Evolutionary conservation across 306 rosid genomes (phyloP), one percentile per base, ranked within the genome.

Genomic region (Corylus avellana): DNA sequence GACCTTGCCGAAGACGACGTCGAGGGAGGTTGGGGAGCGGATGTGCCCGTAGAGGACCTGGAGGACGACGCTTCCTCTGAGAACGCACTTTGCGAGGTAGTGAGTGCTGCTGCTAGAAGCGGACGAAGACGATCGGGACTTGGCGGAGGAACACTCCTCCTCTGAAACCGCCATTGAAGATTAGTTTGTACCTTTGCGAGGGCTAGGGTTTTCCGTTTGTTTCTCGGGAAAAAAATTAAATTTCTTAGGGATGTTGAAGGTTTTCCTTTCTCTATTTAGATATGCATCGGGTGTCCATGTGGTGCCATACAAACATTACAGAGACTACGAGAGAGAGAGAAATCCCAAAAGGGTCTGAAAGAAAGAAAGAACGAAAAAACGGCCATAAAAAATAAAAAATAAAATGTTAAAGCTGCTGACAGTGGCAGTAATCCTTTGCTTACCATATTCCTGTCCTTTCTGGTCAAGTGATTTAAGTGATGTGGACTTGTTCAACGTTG

Each of bases 1-100:
- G 73, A 93, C 96, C 96, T 94, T 88, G 85, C 90, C 97, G 20
- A 94, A 94, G 49, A 92, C 90, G 81, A 94, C 86, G 89, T 92
- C 98, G 74, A 79, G 85, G 3, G 91, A 88, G 71, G 82, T 75
- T 13, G 95, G 91, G 42, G 88, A 92, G 81, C 97, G 98, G 75
- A 94, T 83, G 75, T 81, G 92, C 73, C 89, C 97, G 74, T 91
- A 79, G 14, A 94, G 90, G 20, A 92, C 92, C 70, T 92, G 98
- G 53, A 94, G 98, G 61, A 94, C 88, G n/a, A 85, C 92, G 79
- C 94, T 90, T 17, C 94, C 95, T 82, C 88, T 79, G 85, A 94
- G 90, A 42, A 94, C 90, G 83, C 94, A 91, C 89, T 94, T 94
- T 77, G 97, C 91, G 72, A 94, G 96, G 83, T 87, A 94, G 87